Percentiles rank a stretch among this genome's conserved stretches.
Evolutionary conservation across 2,329 filamentous ascomycete species (phyloP).

Genomic region (Penicillium rolfsii): DNA sequence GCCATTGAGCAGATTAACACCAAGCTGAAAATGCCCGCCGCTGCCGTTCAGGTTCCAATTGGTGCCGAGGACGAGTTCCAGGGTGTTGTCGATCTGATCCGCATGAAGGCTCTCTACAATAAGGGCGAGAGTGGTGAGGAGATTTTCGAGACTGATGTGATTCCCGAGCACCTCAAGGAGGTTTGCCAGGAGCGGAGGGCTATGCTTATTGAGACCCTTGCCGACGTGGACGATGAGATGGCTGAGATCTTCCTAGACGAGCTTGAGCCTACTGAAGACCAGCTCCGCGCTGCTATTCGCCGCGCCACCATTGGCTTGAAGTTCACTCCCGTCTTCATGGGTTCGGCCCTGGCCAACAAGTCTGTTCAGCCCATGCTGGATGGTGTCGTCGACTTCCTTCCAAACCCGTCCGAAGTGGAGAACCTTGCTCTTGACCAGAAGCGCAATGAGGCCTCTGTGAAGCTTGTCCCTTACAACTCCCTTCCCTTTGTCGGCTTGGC

Average conservation of each 20-base stretch:
- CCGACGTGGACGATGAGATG: constrained; percentile 97
- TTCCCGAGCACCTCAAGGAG: constrained; percentile 77
- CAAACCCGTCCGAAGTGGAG: constrained; percentile 85
- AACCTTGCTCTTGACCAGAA: constrained; percentile 87
- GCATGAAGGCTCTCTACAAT: constrained; percentile 92
- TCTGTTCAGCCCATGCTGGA: constrained; percentile 95
- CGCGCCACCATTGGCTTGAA: constrained; percentile 84
- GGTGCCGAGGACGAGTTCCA: constrained; percentile 88
- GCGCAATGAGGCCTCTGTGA: constrained; percentile 76
- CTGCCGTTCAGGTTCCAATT: constrained; percentile 92
- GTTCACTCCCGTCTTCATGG: constrained; percentile 96
- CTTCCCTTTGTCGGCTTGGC: constrained; percentile 93
- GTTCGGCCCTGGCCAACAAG: constrained; percentile 92
- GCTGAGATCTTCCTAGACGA: constrained; percentile 94
- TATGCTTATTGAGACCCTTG: constrained; percentile 88
- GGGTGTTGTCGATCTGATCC: constrained; percentile 88
- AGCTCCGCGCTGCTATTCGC: constrained; percentile 92
- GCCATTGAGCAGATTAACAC: constrained; percentile 96
- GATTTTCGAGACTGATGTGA: constrained; percentile 74
- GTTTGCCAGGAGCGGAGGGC: constrained; percentile 80
- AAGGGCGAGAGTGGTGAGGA: constrained; percentile 80
- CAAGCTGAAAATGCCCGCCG: constrained; percentile 90
- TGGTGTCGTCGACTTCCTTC: constrained; percentile 92
- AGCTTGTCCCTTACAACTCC: constrained; percentile 89
- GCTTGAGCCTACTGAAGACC: constrained; percentile 71